Evolutionary conservation across 139 green algal genomes (phyloP), one percentile per base, ranked within the genome.

Genomic region (Chloropicon primus): DNA sequence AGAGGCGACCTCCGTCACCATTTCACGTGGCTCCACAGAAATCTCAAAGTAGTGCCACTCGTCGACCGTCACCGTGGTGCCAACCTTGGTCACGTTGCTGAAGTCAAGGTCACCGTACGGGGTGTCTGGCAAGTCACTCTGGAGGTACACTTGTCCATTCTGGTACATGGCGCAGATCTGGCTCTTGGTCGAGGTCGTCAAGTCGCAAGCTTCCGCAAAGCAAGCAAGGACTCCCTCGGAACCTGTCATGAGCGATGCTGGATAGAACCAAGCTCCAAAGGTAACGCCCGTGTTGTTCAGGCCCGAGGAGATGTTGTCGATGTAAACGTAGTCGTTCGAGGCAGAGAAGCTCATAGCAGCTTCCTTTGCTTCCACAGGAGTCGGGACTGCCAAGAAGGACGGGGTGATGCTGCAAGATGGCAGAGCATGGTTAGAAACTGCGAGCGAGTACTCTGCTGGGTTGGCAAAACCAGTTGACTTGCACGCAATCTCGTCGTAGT

Each of bases 31-130:
- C 71, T 77, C 53, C n/a, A 82, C 25, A 24, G 28, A 24, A 41
- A 82, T 22, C 79, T 82, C 79, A 10, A 62, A 75, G 54, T 82
- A 82, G 74, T 82, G 79, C 79, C 79, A 82, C 79, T 80, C 53
- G 74, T 53, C 41, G 1, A 76, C 10, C 10, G 24, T 24, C n/a
- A 75, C 79, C 22, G 74, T 54, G 24, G 72, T 27, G 54, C 77
- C 73, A 17, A 54, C 76, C 71, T 28, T 3, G 24, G 72, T 74
- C 21, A 26, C 71, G 25, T 81, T 81, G 22, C 62, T 27, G 27
- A 25, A 62, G 21, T 74, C 29, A 21, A 81, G 71, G 26, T 71
- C 2, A 5, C 72, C 72, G 77, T 77, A 81, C 1, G 74, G 26
- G 27, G 27, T 27, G 71, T 74, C 27, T 5, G 74, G 74, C 21